These are phyloP conservation scores for Rhizophora mangle DNA, from an alignment of 345 rosid genomes.

Conservation along the genomic window DNA sequence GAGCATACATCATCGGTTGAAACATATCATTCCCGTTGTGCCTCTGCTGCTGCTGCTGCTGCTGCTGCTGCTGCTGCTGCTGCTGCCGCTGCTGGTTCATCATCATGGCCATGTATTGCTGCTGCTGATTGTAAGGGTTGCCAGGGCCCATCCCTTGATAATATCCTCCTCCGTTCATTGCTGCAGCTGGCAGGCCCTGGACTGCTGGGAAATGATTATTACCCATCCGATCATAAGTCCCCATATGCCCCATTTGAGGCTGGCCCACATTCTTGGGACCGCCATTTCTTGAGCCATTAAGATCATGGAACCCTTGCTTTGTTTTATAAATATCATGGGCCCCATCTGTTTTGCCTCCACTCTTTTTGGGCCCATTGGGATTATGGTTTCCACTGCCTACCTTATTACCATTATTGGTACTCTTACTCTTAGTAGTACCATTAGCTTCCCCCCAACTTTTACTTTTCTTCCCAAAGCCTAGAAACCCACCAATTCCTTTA, in stretches of 20 bases:
- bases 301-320: background rate
- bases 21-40: conserved; percentile 60
- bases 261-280: conserved; percentile 9
- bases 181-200: conserved; percentile 59
- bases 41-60: conserved; percentile 24
- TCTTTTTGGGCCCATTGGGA: background rate
- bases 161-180: conserved; percentile 54
- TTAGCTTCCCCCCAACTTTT: background rate
- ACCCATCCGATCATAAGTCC: conserved; percentile 30
- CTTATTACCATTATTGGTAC: background rate
- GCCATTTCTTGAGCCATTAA: background rate
- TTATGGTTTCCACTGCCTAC: background rate
- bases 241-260: conserved; percentile 6
- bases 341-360: background rate
- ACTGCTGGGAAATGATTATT: conserved; percentile 42
- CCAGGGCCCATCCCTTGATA: conserved; percentile 43
- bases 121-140: conserved; percentile 55
- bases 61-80: conserved; percentile 53
- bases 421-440: background rate
- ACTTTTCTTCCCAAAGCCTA: conserved; percentile 1
- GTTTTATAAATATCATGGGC: background rate
- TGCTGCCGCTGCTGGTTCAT: conserved; percentile 47
- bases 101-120: conserved; percentile 65
- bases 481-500: background rate
- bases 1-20: conserved; percentile 78